Base-by-base conservation (phyloP, 129 eudicot species). In the Flaveria sonorensis region DNA sequence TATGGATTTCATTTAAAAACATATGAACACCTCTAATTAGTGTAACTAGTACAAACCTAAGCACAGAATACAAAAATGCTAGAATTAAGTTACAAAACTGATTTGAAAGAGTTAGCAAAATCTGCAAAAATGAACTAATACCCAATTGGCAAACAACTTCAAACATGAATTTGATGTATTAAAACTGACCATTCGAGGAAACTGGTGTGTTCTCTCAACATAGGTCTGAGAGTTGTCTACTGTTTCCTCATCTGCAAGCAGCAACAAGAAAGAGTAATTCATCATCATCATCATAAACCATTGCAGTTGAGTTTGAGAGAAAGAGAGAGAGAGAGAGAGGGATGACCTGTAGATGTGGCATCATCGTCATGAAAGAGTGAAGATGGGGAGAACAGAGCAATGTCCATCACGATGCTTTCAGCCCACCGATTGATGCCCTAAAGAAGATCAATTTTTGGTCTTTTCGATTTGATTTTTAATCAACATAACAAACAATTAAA, bases 381-480 rank as follows among this genome's bases (percentile, higher is more conserved):
- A 74, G 98, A 89, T 8, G 97, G 93, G 14, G 98, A 93, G 85
- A 93, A 93, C 10, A 93, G 88, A 72, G 98, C 96, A 39, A 85
- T 88, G 71, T 93, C 98, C 98, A 93, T 93, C 46, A 11, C 20
- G 57, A 55, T 64, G 51, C 12, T 2, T 15, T 40, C 1, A 9
- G 6, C 2, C 1, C 10, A 50, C 10, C 1, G 10, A 55, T 5
- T 30, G 21, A 21, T 56, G 77, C 77, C 77, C 77, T 73, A 5
- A 6, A n/a, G 0, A 19, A 18, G 11, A 48, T 32, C 39, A 32
- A 32, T 10, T 45, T 43, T 45, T 11, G 3, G 11, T 45, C 2
- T 8, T 45, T 45, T 2, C 2, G n/a, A 43, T 45, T 45, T 45
- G 12, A 45, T 45, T 45, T 11, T 32, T 32, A 32, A 4, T 32